Percentiles rank a stretch among this genome's conserved stretches.
Evolutionary conservation across 164 flowering plant species (phyloP).

Genomic region (Nymphaea thermarum): DNA sequence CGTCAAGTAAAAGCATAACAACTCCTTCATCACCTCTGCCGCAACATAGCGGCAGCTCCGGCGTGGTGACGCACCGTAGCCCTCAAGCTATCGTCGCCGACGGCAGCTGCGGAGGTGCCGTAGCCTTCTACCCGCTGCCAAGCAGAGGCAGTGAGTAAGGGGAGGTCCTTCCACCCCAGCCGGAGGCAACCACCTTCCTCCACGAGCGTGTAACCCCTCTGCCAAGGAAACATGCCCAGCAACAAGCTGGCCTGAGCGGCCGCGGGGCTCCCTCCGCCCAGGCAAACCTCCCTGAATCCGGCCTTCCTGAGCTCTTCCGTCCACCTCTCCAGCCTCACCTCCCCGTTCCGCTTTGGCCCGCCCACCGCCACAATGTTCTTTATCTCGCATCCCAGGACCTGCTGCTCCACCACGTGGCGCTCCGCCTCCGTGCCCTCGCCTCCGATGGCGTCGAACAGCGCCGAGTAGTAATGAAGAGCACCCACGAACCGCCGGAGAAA

Average conservation of each 20-base stretch:
- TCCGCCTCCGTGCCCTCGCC: conserved; percentile 53
- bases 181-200: conserved; percentile 73
- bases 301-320: conserved; percentile 52
- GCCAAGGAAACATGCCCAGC: conserved; percentile 81
- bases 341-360: conserved; percentile 75
- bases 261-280: conserved; percentile 51
- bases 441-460: conserved; percentile 82
- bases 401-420: conserved; percentile 76
- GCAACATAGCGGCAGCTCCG: too few species aligned
- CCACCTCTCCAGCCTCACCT: conserved; percentile 74
- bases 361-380: conserved; percentile 80
- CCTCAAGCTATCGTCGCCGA: too few species aligned
- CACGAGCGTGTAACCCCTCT: conserved; percentile 65
- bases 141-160: conserved; percentile 84
- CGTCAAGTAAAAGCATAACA: too few species aligned
- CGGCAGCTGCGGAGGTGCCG: too few species aligned
- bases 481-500: conserved; percentile 75
- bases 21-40: too few species aligned
- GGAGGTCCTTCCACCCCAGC: conserved; percentile 88
- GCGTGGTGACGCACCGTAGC: too few species aligned
- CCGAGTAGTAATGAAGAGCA: conserved; percentile 92
- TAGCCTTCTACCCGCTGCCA: conserved; percentile 33
- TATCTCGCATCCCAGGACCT: conserved; percentile 72
- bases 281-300: conserved; percentile 61
- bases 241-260: conserved; percentile 73